Conservation (phyloP, 305 asterid species). For the Solanum hybrid region DNA sequence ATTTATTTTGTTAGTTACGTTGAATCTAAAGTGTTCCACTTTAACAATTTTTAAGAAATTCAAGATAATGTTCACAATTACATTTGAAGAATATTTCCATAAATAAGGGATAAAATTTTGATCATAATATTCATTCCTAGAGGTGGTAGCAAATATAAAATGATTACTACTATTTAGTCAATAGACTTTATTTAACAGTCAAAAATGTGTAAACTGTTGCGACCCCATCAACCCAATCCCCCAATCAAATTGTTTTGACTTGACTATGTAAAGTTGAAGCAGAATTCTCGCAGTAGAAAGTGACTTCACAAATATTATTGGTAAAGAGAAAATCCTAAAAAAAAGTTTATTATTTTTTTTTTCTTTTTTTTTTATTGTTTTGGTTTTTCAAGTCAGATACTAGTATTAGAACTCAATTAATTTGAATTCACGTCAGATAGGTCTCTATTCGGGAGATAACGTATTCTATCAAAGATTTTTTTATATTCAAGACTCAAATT, state of each 20-base stretch:
- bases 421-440: too few relatives aligned
- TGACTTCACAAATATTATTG: background rate
- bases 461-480: too few relatives aligned
- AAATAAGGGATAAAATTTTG: too few relatives aligned
- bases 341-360: background rate
- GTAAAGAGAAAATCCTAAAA: background rate
- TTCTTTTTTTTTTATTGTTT: too few relatives aligned
- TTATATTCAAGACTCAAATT: accelerated
- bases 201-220: background rate
- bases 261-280: background rate
- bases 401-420: too few relatives aligned
- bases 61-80: too few relatives aligned
- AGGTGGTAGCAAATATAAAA: too few relatives aligned
- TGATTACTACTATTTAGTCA: too few relatives aligned
- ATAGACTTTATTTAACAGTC: background rate
- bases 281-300: background rate
- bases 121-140: too few relatives aligned
- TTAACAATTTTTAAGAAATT: background rate
- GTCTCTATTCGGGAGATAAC: accelerated
- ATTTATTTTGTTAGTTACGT: too few relatives aligned
- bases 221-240: background rate
- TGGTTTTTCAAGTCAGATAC: too few relatives aligned
- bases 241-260: background rate
- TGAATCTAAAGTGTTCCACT: background rate
- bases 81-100: background rate